Evolutionary conservation across 2,329 filamentous ascomycete species (phyloP), one percentile per base, ranked within the genome.

Genomic region (Phialophora expanda): DNA sequence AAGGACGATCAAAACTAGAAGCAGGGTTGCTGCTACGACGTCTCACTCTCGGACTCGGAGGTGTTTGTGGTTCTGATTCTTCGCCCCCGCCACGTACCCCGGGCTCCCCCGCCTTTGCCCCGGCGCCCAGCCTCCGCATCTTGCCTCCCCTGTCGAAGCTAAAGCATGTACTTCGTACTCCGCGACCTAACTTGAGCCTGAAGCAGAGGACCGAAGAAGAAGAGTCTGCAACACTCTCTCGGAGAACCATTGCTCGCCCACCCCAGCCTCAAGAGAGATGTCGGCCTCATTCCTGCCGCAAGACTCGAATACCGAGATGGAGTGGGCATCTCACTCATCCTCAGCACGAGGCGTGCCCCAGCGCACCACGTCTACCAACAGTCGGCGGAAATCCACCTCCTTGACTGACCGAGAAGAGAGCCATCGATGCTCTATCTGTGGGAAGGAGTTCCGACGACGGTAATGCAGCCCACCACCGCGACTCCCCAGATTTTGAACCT

Each of bases 361-460:
- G 17, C 44, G 3, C 44, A 8, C 17, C 20, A 48, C 44, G 6
- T 17, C 44, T 20, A n/a, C 44, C 44, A 22, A 17, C 22, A 20
- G 17, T 48, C 17, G n/a, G 12, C 44, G 5, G 44, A 48, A 48
- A 5, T 48, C 44, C 22, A 11, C 11, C n/a, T 48, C 44, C 17
- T 11, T 48, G 44, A 48, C 44, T 20, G 44, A 48, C 22, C 44
- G 44, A 48, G 44, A 48, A 22, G 44, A 20, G 17, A 20, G 22
- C 6, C 44, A 48, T 20, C 44, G 22, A 48, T 48, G 44, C 17
- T 48, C 44, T 20, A 48, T 54, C 24, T 54, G 51, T 54, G 20
- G 17, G 17, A 54, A 24, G 17, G 26, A 54, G 14, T 54, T 54
- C 51, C 51, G 22, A 30, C 8, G 51, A 28, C 20, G 44, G 44